Percentiles rank a stretch among this genome's conserved stretches.
Conservation (phyloP, 1,284 basidiomycete species). For the Melampsora larici-populina region DNA sequence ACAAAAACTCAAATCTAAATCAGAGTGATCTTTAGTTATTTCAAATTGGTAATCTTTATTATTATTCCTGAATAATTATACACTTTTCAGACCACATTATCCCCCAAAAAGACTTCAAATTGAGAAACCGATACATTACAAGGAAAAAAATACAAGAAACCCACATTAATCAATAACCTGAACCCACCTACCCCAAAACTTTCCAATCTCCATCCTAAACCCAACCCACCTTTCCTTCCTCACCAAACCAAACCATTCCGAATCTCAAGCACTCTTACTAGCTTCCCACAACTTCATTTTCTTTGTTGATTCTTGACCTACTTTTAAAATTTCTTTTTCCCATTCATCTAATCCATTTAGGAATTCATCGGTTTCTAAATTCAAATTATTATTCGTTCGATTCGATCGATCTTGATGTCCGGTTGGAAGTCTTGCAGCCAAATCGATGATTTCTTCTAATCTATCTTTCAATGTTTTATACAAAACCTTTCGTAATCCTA, state of each 20-base stretch:
- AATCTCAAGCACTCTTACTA: not conserved
- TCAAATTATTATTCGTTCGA: conserved; percentile 27
- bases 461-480: conserved; percentile 47
- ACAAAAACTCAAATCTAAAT: not conserved
- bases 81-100: not conserved
- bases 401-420: conserved; percentile 46
- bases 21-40: conserved; percentile 7
- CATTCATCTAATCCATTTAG: conserved; percentile 49
- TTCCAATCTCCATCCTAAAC: not conserved
- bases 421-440: conserved; percentile 46
- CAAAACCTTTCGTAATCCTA: conserved; percentile 45
- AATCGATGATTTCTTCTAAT: conserved; percentile 51
- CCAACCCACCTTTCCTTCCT: not conserved
- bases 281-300: conserved; percentile 9
- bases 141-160: too few relatives aligned
- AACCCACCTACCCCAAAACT: not conserved
- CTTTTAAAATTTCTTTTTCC: conserved; percentile 49
- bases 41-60: not conserved
- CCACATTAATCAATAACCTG: too few relatives aligned
- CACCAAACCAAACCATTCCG: not conserved
- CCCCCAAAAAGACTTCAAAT: too few relatives aligned
- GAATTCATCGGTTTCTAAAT: conserved; percentile 48
- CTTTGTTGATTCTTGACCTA: conserved; percentile 19
- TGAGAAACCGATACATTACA: not conserved
- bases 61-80: not conserved